A percentile compares a stretch with the other conserved stretches of the same genome.
phyloP scores from a whole-genome alignment of 2,329 filamentous ascomycete genomes.

The Colletotrichum sp. region DNA sequence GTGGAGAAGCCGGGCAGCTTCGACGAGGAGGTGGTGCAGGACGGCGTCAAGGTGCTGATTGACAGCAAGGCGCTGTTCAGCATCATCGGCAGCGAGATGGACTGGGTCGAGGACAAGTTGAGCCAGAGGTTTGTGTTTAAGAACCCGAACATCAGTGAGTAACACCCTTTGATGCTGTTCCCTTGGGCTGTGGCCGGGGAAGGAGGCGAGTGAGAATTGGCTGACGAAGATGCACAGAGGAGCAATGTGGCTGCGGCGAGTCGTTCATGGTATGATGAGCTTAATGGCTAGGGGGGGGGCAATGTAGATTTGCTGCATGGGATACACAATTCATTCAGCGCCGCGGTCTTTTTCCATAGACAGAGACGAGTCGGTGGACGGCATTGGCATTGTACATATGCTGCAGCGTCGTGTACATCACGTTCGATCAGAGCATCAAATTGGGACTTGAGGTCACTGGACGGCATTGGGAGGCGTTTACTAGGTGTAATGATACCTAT shows the following conservation, averaged over 20 bases:
- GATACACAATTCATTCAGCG: neutral
- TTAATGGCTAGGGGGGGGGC: neutral
- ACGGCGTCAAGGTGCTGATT: constrained; percentile 93
- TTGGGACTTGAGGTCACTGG: neutral
- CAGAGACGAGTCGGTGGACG: neutral
- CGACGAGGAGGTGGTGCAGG: constrained; percentile 93
- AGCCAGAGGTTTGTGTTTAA: constrained; percentile 91
- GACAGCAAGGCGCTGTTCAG: constrained; percentile 98
- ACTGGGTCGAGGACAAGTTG: constrained; percentile 96
- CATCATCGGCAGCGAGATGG: constrained; percentile 99
- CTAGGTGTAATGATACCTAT: constrained; percentile 19
- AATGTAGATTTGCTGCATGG: neutral
- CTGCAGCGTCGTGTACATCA: constrained; percentile 15
- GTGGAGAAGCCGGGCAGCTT: constrained; percentile 89
- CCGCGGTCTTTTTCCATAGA: neutral
- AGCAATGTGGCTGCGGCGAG: constrained; percentile 94
- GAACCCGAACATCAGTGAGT: constrained; percentile 97
- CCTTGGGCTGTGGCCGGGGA: neutral
- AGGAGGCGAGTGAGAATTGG: neutral
- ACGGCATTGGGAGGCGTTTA: constrained; percentile 21
- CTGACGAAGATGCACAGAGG: constrained; percentile 66
- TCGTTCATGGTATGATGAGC: constrained; percentile 81
- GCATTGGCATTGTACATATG: neutral
- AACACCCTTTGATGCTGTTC: fast-evolving
- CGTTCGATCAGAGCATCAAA: neutral